Percentiles rank a stretch among this genome's conserved stretches.
These are phyloP conservation scores for Thuja plicata DNA, from an alignment of 83 land plant genomes.

Conservation along the genomic window DNA sequence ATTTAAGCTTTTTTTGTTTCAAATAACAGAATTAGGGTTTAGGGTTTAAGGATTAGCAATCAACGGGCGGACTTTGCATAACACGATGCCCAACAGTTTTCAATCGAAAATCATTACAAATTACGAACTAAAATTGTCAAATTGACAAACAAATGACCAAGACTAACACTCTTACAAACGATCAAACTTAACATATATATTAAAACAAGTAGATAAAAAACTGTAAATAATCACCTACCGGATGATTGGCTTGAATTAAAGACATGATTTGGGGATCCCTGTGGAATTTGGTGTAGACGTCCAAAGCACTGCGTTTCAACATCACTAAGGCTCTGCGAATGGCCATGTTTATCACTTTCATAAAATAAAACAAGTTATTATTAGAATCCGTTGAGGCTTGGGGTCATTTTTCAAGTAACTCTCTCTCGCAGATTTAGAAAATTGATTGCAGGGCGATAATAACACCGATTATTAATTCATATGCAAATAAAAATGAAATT, in stretches of 20 bases:
- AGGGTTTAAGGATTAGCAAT: background rate
- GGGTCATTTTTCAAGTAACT: background rate
- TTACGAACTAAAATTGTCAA: background rate
- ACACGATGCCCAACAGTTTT: background rate
- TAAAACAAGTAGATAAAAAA: background rate
- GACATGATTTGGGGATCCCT: slow-evolving; percentile 3
- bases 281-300: slow-evolving; percentile 10
- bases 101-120: background rate
- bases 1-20: background rate
- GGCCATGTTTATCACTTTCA: background rate
- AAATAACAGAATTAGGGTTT: background rate
- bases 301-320: slow-evolving; percentile 9
- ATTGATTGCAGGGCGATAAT: too few species aligned
- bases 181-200: background rate
- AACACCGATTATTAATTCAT: too few species aligned
- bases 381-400: background rate
- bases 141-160: background rate
- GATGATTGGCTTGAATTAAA: background rate
- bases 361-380: background rate
- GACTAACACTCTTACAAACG: background rate
- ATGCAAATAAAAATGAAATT: too few species aligned
- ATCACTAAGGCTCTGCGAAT: slow-evolving; percentile 11
- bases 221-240: background rate
- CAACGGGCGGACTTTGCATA: background rate
- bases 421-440: background rate